Evolutionary conservation across 164 flowering plant genomes (phyloP).

Genomic region (Stephania cephalantha): DNA sequence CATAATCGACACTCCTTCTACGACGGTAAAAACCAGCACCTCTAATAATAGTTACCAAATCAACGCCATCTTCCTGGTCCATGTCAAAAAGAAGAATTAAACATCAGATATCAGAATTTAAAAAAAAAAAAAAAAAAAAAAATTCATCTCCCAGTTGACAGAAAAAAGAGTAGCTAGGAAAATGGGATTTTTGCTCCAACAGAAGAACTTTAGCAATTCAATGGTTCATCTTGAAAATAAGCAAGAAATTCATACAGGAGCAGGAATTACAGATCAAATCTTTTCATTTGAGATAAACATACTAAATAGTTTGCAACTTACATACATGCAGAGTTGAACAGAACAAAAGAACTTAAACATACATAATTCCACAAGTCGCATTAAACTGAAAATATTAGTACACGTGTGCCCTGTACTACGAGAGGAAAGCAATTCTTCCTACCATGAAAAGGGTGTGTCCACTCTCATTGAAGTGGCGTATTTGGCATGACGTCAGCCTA

Average conservation of each 20-base stretch:
- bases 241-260: too few species aligned
- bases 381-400: too few species aligned
- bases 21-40: conserved; percentile 57
- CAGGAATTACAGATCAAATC: too few species aligned
- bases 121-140: background rate
- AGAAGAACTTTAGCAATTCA: background rate
- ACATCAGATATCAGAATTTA: background rate
- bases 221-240: too few species aligned
- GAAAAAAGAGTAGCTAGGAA: background rate
- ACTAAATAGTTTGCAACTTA: too few species aligned
- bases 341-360: too few species aligned
- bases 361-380: too few species aligned
- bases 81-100: conserved; percentile 2
- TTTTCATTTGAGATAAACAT: too few species aligned
- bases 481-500: conserved; percentile 36
- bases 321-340: too few species aligned
- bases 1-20: conserved; percentile 30
- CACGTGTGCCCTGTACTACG: background rate
- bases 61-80: conserved; percentile 51
- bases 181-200: background rate
- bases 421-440: conserved; percentile 17
- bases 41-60: conserved; percentile 50
- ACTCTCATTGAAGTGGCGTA: conserved; percentile 37
- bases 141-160: background rate
- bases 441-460: conserved; percentile 63